A percentile compares a stretch with the other conserved stretches of the same genome.
phyloP scores from a whole-genome alignment of 805 yeast species.

The Kodamaea leandrae region DNA sequence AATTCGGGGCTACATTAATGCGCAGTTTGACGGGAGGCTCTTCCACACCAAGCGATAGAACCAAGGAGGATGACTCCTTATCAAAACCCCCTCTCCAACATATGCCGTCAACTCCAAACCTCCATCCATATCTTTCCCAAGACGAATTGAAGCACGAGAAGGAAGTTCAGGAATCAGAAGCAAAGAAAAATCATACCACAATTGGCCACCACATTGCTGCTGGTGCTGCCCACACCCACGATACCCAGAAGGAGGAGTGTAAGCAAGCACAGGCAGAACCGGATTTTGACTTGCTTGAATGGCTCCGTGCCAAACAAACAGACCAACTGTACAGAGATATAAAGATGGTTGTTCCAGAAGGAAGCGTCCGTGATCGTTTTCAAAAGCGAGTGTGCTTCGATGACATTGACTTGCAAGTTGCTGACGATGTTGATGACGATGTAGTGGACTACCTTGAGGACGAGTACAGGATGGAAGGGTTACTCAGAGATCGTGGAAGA shows the following conservation, averaged over 20 bases:
- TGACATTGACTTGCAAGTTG: constrained; percentile 43
- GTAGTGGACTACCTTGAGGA: constrained; percentile 1
- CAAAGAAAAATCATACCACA: neutral
- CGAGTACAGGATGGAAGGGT: neutral
- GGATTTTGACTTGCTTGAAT: constrained; percentile 14
- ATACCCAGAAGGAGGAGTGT: neutral
- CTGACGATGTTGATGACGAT: constrained; percentile 19
- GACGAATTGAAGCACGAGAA: neutral
- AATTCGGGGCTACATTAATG: too few relatives aligned
- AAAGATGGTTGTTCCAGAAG: constrained; percentile 17
- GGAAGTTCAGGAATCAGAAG: neutral
- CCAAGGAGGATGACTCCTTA: too few relatives aligned
- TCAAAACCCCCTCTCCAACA: neutral
- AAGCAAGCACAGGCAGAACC: constrained; percentile 3
- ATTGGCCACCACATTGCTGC: too few relatives aligned
- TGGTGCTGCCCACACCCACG: neutral
- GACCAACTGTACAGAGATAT: constrained; percentile 23
- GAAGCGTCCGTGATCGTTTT: constrained; percentile 13
- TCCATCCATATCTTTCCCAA: constrained; percentile 1
- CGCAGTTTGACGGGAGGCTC: too few relatives aligned
- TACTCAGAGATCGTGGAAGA: constrained; percentile 2
- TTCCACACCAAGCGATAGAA: too few relatives aligned
- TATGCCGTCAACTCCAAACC: constrained; percentile 3
- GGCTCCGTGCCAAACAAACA: constrained; percentile 14
- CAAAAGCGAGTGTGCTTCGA: constrained; percentile 50